These are phyloP conservation scores for Pachyrhizus erosus DNA, from an alignment of 306 rosid genomes.

Conservation along the genomic window DNA sequence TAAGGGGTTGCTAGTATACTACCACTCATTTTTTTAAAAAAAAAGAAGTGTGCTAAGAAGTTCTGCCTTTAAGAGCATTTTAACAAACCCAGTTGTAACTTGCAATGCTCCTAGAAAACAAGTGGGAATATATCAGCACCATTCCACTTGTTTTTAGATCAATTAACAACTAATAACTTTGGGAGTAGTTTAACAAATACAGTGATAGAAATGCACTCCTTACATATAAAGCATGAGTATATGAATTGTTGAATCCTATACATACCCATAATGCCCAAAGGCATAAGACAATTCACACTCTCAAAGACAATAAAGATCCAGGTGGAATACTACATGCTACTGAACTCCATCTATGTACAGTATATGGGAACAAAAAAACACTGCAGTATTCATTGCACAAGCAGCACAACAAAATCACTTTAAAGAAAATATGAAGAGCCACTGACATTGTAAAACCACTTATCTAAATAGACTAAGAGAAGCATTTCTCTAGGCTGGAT, in stretches of 20 bases:
- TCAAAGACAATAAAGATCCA: slow-evolving; percentile 7
- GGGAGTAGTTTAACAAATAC: neutral
- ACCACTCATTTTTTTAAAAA: neutral
- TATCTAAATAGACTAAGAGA: neutral
- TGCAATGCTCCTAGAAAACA: neutral
- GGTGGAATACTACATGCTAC: slow-evolving; percentile 3
- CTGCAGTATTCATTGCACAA: slow-evolving; percentile 1
- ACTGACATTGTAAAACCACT: neutral
- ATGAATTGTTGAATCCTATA: neutral
- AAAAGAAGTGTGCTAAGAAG: neutral
- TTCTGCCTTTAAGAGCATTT: neutral
- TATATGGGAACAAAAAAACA: neutral
- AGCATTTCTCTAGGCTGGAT: neutral
- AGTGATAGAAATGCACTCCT: neutral
- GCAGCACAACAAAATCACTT: neutral
- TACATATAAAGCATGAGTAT: neutral
- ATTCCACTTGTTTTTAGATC: neutral
- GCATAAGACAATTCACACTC: neutral
- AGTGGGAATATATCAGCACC: neutral
- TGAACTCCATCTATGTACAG: neutral
- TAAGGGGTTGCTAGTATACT: neutral
- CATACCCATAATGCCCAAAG: neutral
- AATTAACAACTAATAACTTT: neutral
- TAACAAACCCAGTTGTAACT: neutral
- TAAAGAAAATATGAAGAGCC: neutral